Evolutionary conservation across 352 stramenopile species (phyloP), one percentile per base, ranked within the genome.

Genomic region (Globisporangium irregulare): DNA sequence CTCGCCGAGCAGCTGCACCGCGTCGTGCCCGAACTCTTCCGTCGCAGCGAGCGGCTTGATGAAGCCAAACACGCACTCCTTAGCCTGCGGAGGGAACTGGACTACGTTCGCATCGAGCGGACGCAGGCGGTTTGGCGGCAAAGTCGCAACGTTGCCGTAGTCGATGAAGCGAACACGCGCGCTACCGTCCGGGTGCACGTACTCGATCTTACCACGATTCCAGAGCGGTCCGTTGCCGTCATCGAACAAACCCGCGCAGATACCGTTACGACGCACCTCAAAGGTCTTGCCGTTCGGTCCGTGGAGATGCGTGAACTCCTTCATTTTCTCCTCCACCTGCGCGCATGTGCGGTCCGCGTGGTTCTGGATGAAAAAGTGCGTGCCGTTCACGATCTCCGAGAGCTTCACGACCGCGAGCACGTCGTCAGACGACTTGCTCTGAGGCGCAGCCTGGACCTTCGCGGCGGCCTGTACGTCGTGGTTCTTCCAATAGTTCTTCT

Each of bases 211-310:
- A 15, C 88, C 96, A 64, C 97, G 92, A 83, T 98, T 99, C 96
- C 96, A 99, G 34, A 90, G 73, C 22, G 89, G 91, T 6, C 93
- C 93, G 50, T 81, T 90, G 58, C 94, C 95, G 72, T 99, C 97
- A 68, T 99, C 92, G 70, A 98, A 99, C 3, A 99, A 81, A n/a
- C 94, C 95, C 57, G 95, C 95, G 62, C 96, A 95, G 43, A 97
- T 78, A 32, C 88, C 91, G 53, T 97, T 96, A 53, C 87, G 82
- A 41, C 95, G 95, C 27, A 97, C 74, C 64, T 98, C 93, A 69
- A 97, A 98, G 3, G 93, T 59, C 71, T 96, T 97, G 38, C 87
- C 91, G 25, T 86, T 75, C 24, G 89, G 86, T 64, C 95, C 94
- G 76, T 98, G 90, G 4, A 81, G 84, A 48, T 75, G 79, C 10